phyloP scores from a whole-genome alignment of 768 basidiomycete species.

The Podaxis rugospora region DNA sequence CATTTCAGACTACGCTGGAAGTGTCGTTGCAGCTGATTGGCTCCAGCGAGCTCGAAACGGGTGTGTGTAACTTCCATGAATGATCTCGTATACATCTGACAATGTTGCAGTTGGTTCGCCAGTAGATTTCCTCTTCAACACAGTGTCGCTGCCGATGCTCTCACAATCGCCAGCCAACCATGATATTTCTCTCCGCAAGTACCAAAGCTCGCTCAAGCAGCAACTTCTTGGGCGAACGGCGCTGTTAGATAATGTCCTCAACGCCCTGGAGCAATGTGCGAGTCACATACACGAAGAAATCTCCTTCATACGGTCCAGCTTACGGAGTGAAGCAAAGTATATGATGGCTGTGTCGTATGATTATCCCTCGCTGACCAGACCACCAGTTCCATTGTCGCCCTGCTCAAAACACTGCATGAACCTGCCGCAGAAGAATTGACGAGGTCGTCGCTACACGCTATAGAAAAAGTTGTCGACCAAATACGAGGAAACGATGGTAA shows the following conservation, averaged over 20 bases:
- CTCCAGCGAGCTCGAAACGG: background rate
- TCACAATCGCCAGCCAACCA: slow-evolving; percentile 30
- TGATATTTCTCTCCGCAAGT: slow-evolving; percentile 50
- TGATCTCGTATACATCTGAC: background rate
- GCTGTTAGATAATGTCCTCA: slow-evolving; percentile 53
- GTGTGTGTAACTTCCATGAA: background rate
- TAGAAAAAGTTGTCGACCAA: slow-evolving; percentile 32
- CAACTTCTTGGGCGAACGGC: slow-evolving; percentile 66
- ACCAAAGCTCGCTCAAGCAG: slow-evolving; percentile 53
- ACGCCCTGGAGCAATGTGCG: slow-evolving; percentile 56
- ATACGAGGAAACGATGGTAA: slow-evolving; percentile 30
- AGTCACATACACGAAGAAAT: slow-evolving; percentile 58
- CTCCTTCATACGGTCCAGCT: slow-evolving; percentile 34
- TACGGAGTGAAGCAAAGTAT: slow-evolving; percentile 41
- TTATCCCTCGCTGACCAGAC: slow-evolving; percentile 2
- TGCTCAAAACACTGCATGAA: slow-evolving; percentile 42
- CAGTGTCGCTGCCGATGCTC: slow-evolving; percentile 43
- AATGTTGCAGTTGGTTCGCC: slow-evolving; percentile 42
- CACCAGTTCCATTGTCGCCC: slow-evolving; percentile 34
- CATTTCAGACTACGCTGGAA: slow-evolving; percentile 40
- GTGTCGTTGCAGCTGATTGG: slow-evolving; percentile 28
- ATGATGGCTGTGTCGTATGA: slow-evolving; percentile 14
- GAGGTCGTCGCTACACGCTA: slow-evolving; percentile 31
- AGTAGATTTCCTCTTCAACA: slow-evolving; percentile 51
- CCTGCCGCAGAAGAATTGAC: slow-evolving; percentile 49